phyloP scores from a whole-genome alignment of 177 flowering plant species.

The Vitis hybrid region DNA sequence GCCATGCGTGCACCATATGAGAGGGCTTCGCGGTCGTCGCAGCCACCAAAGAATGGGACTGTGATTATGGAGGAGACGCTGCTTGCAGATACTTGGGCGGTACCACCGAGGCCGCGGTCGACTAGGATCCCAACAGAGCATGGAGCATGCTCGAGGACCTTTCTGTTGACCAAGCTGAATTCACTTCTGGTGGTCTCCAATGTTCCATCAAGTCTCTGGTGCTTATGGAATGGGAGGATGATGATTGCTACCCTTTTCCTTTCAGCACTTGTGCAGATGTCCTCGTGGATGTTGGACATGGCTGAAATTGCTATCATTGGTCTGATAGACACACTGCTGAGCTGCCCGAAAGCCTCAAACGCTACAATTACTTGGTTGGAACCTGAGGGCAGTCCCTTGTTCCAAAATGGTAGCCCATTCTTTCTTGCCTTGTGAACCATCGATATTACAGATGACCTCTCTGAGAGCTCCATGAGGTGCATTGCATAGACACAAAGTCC shows the following conservation, averaged over 20 bases:
- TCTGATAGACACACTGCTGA: constrained; percentile 46
- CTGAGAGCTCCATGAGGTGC: constrained; percentile 72
- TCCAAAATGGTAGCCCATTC: constrained; percentile 70
- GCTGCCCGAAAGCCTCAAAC: constrained; percentile 53
- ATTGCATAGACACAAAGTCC: constrained; percentile 54
- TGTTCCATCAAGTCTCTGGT: constrained; percentile 57
- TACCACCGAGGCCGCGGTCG: constrained; percentile 79
- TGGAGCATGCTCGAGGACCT: constrained; percentile 64
- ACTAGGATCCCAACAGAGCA: constrained; percentile 78
- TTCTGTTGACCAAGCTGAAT: constrained; percentile 43
- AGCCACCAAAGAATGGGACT: constrained; percentile 67
- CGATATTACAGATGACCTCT: constrained; percentile 61
- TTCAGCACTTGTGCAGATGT: constrained; percentile 50
- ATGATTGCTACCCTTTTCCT: constrained; percentile 45
- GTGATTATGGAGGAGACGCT: constrained; percentile 39
- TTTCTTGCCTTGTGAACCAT: constrained; percentile 64
- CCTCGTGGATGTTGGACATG: constrained; percentile 49
- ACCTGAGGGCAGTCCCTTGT: constrained; percentile 22
- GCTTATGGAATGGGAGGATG: constrained; percentile 79
- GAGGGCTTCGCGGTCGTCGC: constrained; percentile 71
- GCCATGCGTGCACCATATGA: constrained; percentile 73
- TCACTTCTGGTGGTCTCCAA: constrained; percentile 57
- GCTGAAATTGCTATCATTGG: constrained; percentile 61
- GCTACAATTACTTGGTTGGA: constrained; percentile 52
- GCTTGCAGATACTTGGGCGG: constrained; percentile 54